Conservation (phyloP, 1,284 basidiomycete genomes). For the Malassezia nana region DNA sequence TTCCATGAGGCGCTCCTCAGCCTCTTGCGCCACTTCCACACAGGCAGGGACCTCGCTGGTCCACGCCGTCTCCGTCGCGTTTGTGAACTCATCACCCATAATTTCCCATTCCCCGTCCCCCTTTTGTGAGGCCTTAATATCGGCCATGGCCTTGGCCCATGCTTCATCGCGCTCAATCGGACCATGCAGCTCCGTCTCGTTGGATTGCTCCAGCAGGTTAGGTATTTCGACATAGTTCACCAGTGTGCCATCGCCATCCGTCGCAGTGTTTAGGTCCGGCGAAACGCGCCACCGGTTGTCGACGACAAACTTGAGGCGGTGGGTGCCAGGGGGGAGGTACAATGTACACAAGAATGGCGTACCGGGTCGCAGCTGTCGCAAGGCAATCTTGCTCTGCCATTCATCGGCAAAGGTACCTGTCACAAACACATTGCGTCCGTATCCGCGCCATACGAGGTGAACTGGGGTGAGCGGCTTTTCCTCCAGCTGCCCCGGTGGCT, state of each 20-base stretch:
- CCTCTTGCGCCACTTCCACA: conserved; percentile 42
- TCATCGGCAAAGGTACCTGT: conserved; percentile 57
- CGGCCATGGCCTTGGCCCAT: conserved; percentile 14
- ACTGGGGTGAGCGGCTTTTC: conserved; percentile 20
- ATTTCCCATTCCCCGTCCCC: conserved; percentile 30
- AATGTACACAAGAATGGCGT: conserved; percentile 32
- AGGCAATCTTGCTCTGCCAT: conserved; percentile 52
- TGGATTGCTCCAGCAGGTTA: conserved; percentile 21
- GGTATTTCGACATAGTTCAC: conserved; percentile 65
- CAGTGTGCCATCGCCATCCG: conserved; percentile 85
- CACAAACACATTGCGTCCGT: conserved; percentile 51
- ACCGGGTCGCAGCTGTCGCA: conserved; percentile 31
- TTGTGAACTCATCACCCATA: conserved; percentile 24
- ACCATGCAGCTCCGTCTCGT: neutral
- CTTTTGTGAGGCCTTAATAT: conserved; percentile 18
- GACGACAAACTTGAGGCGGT: conserved; percentile 90
- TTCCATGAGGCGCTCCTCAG: conserved; percentile 31
- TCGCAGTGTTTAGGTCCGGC: conserved; percentile 72
- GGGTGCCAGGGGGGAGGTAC: conserved; percentile 67
- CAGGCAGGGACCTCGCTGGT: conserved; percentile 48
- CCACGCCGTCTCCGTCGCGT: conserved; percentile 37
- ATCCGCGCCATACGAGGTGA: conserved; percentile 34
- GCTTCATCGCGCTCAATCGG: neutral
- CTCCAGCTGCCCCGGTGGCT: conserved; percentile 3
- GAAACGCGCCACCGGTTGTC: conserved; percentile 74